Percentiles rank a stretch among this genome's conserved stretches.
Conservation (phyloP, 768 basidiomycete species). For the Auricularia cornea region DNA sequence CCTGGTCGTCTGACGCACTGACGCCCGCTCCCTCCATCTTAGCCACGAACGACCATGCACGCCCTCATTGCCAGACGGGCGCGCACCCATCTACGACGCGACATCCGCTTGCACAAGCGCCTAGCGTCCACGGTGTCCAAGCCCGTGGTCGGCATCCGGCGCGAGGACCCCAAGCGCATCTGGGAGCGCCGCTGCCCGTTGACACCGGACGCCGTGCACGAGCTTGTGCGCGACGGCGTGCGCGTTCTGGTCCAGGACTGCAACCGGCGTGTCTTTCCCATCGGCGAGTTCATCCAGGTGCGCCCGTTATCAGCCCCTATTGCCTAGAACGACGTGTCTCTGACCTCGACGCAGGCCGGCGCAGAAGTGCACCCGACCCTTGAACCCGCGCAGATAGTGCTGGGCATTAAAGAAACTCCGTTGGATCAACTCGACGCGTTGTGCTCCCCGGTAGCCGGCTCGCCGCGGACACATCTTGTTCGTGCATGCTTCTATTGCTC, state of each 20-base stretch:
- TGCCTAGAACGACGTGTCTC: neutral
- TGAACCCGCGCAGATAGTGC: constrained; percentile 56
- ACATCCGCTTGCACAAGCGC: neutral
- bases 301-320: constrained; percentile 12
- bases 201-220: constrained; percentile 62
- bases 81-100: neutral
- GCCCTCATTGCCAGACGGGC: neutral
- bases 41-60: neutral
- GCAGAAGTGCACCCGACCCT: constrained; percentile 55
- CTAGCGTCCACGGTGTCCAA: neutral
- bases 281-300: constrained; percentile 59
- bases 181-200: constrained; percentile 87
- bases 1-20: neutral
- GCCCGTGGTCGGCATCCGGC: constrained; percentile 48
- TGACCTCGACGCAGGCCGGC: constrained; percentile 50
- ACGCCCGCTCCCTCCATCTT: neutral
- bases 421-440: constrained; percentile 41
- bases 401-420: constrained; percentile 88
- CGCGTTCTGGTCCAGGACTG: constrained; percentile 71
- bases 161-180: constrained; percentile 70
- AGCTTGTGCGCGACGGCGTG: constrained; percentile 50
- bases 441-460: constrained; percentile 30
- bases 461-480: constrained; percentile 19
- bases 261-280: constrained; percentile 61
- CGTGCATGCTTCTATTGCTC: constrained; percentile 2